Conservation (phyloP, 495 filamentous ascomycete genomes). For the Trypethelium eluteriae region DNA sequence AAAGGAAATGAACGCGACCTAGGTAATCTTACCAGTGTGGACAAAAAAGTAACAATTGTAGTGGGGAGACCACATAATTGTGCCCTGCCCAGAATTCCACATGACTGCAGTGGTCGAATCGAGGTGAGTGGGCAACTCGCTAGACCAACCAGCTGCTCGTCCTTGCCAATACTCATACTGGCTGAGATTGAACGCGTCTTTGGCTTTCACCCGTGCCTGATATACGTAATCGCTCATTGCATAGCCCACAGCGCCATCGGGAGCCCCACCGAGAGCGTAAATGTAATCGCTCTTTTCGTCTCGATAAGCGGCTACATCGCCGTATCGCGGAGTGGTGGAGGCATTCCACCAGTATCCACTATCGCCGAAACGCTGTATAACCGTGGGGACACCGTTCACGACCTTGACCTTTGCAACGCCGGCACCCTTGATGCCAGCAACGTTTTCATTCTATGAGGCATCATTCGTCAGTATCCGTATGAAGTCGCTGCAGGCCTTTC, state of each 20-base stretch:
- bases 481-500: not conserved
- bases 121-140: not conserved
- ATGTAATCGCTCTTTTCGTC: conserved; percentile 34
- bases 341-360: conserved; percentile 35
- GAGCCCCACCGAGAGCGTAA: conserved; percentile 35
- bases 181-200: conserved; percentile 31
- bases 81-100: conserved; percentile 8
- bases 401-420: conserved; percentile 34
- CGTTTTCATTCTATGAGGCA: conserved; percentile 29
- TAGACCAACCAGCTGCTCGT: conserved; percentile 7
- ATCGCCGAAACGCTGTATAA: conserved; percentile 30
- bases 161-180: conserved; percentile 39
- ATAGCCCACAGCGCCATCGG: conserved; percentile 24
- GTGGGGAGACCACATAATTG: not conserved
- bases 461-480: not conserved
- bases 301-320: conserved; percentile 35
- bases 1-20: no score
- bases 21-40: not conserved
- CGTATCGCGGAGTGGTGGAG: conserved; percentile 28
- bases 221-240: conserved; percentile 31
- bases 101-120: conserved; percentile 1
- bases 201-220: conserved; percentile 32
- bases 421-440: conserved; percentile 30
- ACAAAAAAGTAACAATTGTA: not conserved
- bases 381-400: conserved; percentile 30